phyloP scores from a whole-genome alignment of 2,329 filamentous ascomycete genomes.

The Seiridium cupressi region DNA sequence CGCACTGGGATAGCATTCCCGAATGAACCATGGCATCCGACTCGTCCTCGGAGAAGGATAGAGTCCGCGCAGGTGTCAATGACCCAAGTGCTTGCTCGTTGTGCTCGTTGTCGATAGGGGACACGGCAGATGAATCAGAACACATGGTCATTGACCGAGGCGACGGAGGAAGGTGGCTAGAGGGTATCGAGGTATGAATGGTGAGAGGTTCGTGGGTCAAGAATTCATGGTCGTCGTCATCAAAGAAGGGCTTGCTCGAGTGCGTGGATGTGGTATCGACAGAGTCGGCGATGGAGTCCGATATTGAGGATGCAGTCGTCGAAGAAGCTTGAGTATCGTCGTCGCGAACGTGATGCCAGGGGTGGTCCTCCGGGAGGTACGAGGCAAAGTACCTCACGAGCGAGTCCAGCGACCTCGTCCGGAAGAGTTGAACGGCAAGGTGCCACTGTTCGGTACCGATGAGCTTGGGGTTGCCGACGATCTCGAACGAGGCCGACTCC shows the following conservation, averaged over 20 bases:
- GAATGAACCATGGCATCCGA: slow-evolving; percentile 35
- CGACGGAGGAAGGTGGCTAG: slow-evolving; percentile 38
- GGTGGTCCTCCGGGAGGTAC: slow-evolving; percentile 52
- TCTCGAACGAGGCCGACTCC: slow-evolving; percentile 58
- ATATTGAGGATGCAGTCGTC: slow-evolving; percentile 29
- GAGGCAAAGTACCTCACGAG: slow-evolving; percentile 60
- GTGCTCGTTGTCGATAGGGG: slow-evolving; percentile 31
- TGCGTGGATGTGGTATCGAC: slow-evolving; percentile 30
- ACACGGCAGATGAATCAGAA: slow-evolving; percentile 39
- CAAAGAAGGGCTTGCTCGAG: slow-evolving; percentile 40
- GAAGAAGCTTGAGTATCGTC: slow-evolving; percentile 22
- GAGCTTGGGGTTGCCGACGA: slow-evolving; percentile 57
- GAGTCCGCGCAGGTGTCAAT: slow-evolving; percentile 43
- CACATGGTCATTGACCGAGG: slow-evolving; percentile 50
- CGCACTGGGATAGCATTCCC: slow-evolving; percentile 33
- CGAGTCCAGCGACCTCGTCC: slow-evolving; percentile 57
- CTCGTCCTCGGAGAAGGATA: slow-evolving; percentile 53
- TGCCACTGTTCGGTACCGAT: slow-evolving; percentile 61
- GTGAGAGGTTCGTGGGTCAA: slow-evolving; percentile 45
- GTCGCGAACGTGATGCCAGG: slow-evolving; percentile 32
- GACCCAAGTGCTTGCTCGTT: slow-evolving; percentile 29
- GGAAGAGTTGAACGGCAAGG: slow-evolving; percentile 56
- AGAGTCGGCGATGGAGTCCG: slow-evolving; percentile 34
- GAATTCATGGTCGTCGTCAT: slow-evolving; percentile 38
- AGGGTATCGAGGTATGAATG: slow-evolving; percentile 26